Conservation (phyloP, 2,329 filamentous ascomycete species). For the Mycogone perniciosa region DNA sequence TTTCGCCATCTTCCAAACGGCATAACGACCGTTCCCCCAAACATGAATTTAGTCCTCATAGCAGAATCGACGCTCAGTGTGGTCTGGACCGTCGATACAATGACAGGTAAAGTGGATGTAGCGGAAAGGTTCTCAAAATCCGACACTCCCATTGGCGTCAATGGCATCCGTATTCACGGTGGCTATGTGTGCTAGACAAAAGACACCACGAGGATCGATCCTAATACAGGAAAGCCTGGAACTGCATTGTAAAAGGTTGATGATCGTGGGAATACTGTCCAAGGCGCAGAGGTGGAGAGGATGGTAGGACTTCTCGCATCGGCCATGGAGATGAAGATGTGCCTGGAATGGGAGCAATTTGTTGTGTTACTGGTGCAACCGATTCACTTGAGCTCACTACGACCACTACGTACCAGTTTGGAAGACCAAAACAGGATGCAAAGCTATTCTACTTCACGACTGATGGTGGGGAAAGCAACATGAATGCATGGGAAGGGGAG, state of each 20-base stretch:
- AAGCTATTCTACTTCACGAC: constrained; percentile 2
- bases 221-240: neutral
- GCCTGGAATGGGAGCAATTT: neutral
- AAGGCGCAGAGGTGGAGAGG: neutral
- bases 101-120: neutral
- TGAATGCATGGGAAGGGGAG: too few relatives aligned
- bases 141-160: neutral
- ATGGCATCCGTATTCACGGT: constrained; percentile 4
- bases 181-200: constrained; percentile 5
- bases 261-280: neutral
- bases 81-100: constrained; percentile 3
- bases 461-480: neutral
- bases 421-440: neutral
- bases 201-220: neutral
- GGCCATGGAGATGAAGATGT: neutral
- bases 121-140: neutral
- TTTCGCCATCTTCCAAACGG: constrained; percentile 4
- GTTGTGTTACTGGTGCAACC: neutral
- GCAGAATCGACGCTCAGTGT: constrained; percentile 2
- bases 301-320: neutral
- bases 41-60: neutral
- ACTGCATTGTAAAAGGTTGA: neutral
- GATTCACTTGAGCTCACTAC: neutral
- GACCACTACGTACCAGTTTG: neutral
- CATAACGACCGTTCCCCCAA: neutral